Conservation (phyloP, 768 basidiomycete species). For the Kwoniella sp. region DNA sequence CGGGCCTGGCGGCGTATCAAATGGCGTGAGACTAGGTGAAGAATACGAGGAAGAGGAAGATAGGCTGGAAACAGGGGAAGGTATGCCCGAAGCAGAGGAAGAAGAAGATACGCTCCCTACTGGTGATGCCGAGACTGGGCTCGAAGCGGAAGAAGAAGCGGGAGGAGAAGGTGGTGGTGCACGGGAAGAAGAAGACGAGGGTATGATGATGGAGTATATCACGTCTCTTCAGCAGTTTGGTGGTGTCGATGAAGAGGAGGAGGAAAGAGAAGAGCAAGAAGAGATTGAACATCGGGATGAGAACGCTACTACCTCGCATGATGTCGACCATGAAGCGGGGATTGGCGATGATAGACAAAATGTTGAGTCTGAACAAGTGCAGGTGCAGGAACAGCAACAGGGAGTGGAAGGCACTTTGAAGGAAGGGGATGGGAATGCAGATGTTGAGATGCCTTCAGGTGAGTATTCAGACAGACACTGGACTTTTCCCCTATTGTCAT, state of each 20-base stretch:
- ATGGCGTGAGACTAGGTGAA: no score
- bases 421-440: neutral
- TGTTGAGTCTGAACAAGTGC: neutral
- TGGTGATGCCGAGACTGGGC: neutral
- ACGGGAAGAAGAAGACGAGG: constrained; percentile 14
- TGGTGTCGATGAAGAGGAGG: constrained; percentile 9
- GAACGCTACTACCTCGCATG: no score
- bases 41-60: constrained; percentile 6
- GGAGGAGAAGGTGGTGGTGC: neutral
- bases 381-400: neutral
- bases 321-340: no score
- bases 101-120: neutral
- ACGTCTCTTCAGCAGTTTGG: constrained; percentile 14
- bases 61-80: constrained; percentile 3
- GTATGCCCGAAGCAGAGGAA: constrained; percentile 5
- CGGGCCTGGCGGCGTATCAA: no score
- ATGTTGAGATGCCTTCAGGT: constrained; percentile 17
- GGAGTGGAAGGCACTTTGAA: neutral
- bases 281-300: constrained; percentile 4
- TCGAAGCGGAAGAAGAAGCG: no score
- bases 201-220: constrained; percentile 25
- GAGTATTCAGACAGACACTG: neutral
- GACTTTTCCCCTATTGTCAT: neutral
- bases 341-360: no score
- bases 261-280: constrained; percentile 4